A percentile compares a stretch with the other conserved stretches of the same genome.
Evolutionary conservation across 768 basidiomycete species (phyloP).

Genomic region (Dentipellis sp.): DNA sequence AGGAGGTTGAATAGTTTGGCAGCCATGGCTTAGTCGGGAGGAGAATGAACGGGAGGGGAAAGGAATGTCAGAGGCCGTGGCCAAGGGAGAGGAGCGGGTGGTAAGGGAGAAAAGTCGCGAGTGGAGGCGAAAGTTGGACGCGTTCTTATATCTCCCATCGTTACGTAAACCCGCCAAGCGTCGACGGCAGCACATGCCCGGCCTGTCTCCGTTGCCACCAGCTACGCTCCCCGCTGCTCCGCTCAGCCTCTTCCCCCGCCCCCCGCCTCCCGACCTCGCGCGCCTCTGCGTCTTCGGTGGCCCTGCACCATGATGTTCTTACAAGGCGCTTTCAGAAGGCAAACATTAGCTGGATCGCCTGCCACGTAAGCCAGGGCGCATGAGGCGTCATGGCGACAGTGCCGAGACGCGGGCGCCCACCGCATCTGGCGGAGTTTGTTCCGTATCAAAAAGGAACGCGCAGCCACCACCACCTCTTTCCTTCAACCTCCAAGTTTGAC

Average conservation of each 20-base stretch:
- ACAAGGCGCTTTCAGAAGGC: too few relatives aligned
- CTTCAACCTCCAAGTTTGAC: conserved; percentile 76
- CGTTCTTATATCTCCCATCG: too few relatives aligned
- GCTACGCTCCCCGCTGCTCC: too few relatives aligned
- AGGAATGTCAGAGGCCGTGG: background rate
- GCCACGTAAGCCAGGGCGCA: background rate
- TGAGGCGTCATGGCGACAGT: background rate
- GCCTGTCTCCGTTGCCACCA: too few relatives aligned
- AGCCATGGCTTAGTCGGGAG: conserved; percentile 28
- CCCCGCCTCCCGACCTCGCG: too few relatives aligned
- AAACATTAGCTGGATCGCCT: too few relatives aligned
- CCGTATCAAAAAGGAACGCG: conserved; percentile 10
- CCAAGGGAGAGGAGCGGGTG: background rate
- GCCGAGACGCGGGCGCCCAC: background rate
- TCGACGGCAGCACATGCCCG: too few relatives aligned
- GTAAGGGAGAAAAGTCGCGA: background rate
- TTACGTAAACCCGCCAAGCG: background rate
- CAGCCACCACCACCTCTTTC: conserved; percentile 32
- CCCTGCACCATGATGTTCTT: too few relatives aligned
- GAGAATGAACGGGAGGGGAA: conserved; percentile 14
- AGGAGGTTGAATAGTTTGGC: conserved; percentile 48
- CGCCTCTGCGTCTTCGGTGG: too few relatives aligned
- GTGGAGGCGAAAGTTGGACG: too few relatives aligned
- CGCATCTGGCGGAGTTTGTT: conserved; percentile 1
- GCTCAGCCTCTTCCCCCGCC: too few relatives aligned